Conservation (phyloP, 352 stramenopile genomes). For the Phytophthora nicotianae region DNA sequence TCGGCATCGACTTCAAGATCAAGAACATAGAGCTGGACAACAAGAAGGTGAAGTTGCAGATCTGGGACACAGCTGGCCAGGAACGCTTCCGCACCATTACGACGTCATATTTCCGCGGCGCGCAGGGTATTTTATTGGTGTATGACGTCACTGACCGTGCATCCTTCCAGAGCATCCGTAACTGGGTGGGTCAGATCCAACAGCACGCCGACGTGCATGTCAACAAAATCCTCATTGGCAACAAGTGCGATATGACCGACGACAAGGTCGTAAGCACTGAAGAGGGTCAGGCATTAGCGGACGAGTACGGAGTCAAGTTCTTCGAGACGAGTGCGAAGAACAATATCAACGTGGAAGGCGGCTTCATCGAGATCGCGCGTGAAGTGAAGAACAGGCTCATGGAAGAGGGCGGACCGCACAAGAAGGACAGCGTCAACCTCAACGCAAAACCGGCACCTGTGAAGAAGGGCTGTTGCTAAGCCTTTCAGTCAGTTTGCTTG, state of each 20-base stretch:
- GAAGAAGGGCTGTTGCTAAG: slow-evolving; percentile 90
- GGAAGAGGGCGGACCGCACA: slow-evolving; percentile 87
- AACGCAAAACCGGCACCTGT: slow-evolving; percentile 67
- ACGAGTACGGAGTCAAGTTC: slow-evolving; percentile 96
- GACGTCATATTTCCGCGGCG: slow-evolving; percentile 98
- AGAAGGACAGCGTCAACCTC: slow-evolving; percentile 87
- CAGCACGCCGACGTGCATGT: slow-evolving; percentile 99
- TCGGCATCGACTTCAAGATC: slow-evolving; percentile 93
- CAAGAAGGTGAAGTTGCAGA: slow-evolving; percentile 98
- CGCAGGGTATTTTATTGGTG: slow-evolving; percentile 98
- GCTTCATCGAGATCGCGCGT: slow-evolving; percentile 89
- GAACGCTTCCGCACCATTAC: slow-evolving; percentile 99
- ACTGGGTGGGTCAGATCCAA: slow-evolving; percentile 98
- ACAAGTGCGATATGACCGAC: slow-evolving; percentile 99
- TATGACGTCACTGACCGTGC: slow-evolving; percentile 98
- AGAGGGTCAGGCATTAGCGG: slow-evolving; percentile 94
- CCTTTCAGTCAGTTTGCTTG: slow-evolving; percentile 34
- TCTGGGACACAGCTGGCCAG: slow-evolving; percentile 99
- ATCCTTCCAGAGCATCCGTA: slow-evolving; percentile 97
- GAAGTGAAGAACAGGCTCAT: slow-evolving; percentile 91
- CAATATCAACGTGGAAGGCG: slow-evolving; percentile 95
- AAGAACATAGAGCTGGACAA: slow-evolving; percentile 94
- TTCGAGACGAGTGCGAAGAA: slow-evolving; percentile 96
- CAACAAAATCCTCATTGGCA: slow-evolving; percentile 99
- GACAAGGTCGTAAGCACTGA: slow-evolving; percentile 96